Base-by-base conservation (phyloP, 768 basidiomycete genomes). In the Suillus sp. region DNA sequence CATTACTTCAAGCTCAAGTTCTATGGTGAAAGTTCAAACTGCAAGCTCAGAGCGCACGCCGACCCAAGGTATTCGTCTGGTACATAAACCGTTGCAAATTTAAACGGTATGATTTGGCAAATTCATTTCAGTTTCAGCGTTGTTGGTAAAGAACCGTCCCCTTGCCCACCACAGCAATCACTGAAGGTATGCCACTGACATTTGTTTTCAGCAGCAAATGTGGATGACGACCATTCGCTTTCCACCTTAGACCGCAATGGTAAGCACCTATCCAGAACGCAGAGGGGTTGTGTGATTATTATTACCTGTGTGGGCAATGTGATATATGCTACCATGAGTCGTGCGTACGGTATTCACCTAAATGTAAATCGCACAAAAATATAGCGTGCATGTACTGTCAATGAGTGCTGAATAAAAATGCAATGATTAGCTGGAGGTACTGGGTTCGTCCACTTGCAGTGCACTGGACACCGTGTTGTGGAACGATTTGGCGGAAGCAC, bases 261-360 rank as follows among this genome's bases (percentile, higher is more conserved):
- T 16, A 3, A 30, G 16, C 27, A 30, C 16, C 50, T 51, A 18
- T 30, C 11, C 18, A 18, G 18, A 53, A 53, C 1, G 20, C n/a
- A 37, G 54, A 55, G 54, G 7, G 35, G 34, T 55, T n/a, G 16
- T 55, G 45, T 54, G n/a, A 22, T 55, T 35, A 35, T 55, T 55
- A 35, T 32, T 9, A 51, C 27, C 27, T 20, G 7, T 11, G 10
- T 51, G 22, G 32, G 47, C 11, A 48, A 13, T 35, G 32, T 53
- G 30, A 20, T 34, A 34, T 34, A n/a, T 16, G 20, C 32, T 35
- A 32, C 8, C 20, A 51, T 35, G n/a, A 35, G n/a, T 35, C 34
- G n/a, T 35, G 27, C 22, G 20, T 38, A 14, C 1, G 9, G 10
- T 27, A 27, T 20, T 16, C 8, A 57, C 11, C 37, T 56, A 56